Conservation (phyloP, 139 green algal species). For the Deuterostichococcus epilithicus region DNA sequence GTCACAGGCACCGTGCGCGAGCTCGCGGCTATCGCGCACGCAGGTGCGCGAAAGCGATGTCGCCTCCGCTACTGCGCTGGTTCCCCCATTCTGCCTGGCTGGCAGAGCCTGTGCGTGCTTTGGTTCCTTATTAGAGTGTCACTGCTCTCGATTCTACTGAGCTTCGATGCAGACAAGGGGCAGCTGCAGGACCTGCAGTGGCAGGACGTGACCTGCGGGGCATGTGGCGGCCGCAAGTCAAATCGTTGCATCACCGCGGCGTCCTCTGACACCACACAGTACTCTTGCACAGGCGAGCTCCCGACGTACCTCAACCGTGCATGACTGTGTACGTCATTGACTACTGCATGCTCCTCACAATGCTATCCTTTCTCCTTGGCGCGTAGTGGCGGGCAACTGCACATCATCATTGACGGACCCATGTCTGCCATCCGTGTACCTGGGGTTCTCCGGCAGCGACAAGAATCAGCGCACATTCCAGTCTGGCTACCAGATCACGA, state of each 20-base stretch:
- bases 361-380: neutral
- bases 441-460: constrained; percentile 30
- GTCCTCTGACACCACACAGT: constrained; percentile 13
- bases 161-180: constrained; percentile 20
- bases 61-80: too few relatives aligned
- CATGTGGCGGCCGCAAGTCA: constrained; percentile 23
- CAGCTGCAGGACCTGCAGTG: constrained; percentile 26
- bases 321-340: neutral
- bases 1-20: neutral
- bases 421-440: constrained; percentile 13
- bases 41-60: too few relatives aligned
- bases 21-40: neutral
- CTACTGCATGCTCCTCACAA: neutral
- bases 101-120: too few relatives aligned
- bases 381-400: constrained; percentile 29
- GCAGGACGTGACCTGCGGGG: constrained; percentile 40
- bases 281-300: constrained; percentile 31
- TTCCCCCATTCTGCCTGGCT: too few relatives aligned
- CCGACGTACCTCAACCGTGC: neutral
- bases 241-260: constrained; percentile 10
- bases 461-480: constrained; percentile 21
- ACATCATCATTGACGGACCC: constrained; percentile 21
- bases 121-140: too few relatives aligned
- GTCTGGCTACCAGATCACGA: constrained; percentile 29
- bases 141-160: neutral